Percentiles rank a stretch among this genome's conserved stretches.
Evolutionary conservation across 2,329 filamentous ascomycete species (phyloP).

Genomic region (Macrophomina tecta): DNA sequence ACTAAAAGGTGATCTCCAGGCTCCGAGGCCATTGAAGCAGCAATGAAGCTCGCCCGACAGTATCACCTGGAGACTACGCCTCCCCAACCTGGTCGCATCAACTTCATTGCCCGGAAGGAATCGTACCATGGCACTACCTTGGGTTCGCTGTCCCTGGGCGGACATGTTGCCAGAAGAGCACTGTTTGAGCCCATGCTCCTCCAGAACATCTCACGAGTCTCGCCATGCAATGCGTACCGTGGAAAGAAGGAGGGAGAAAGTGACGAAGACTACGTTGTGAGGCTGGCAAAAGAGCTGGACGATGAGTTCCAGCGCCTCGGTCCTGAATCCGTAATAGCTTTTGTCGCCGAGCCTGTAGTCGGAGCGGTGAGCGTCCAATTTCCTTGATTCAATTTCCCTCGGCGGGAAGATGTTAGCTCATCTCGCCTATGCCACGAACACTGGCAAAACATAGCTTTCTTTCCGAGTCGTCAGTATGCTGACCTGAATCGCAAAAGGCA

Average conservation of each 20-base stretch:
- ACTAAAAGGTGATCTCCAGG: conserved; percentile 47
- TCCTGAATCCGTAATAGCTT: conserved; percentile 70
- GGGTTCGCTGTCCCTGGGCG: conserved; percentile 69
- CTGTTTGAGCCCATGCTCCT: conserved; percentile 67
- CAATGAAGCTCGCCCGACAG: conserved; percentile 70
- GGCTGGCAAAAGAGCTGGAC: conserved; percentile 70
- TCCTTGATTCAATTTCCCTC: no score
- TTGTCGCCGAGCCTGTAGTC: conserved; percentile 75
- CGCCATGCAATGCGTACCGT: conserved; percentile 71
- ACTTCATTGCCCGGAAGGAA: conserved; percentile 68
- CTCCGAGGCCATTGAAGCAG: conserved; percentile 72
- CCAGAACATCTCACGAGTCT: conserved; percentile 64
- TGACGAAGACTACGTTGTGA: conserved; percentile 63
- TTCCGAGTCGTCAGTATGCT: not conserved
- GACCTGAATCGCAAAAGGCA: conserved; percentile 49
- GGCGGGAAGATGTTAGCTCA: not conserved
- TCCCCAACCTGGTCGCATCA: conserved; percentile 59
- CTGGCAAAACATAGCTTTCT: not conserved
- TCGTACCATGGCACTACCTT: conserved; percentile 76
- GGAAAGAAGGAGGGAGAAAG: conserved; percentile 59
- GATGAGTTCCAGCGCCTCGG: conserved; percentile 69
- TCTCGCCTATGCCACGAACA: no score
- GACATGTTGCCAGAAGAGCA: conserved; percentile 64
- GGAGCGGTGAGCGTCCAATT: conserved; percentile 63
- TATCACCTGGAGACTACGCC: conserved; percentile 65